phyloP scores from a whole-genome alignment of 2,329 filamentous ascomycete species.

The Clarireedia homoeocarpa region DNA sequence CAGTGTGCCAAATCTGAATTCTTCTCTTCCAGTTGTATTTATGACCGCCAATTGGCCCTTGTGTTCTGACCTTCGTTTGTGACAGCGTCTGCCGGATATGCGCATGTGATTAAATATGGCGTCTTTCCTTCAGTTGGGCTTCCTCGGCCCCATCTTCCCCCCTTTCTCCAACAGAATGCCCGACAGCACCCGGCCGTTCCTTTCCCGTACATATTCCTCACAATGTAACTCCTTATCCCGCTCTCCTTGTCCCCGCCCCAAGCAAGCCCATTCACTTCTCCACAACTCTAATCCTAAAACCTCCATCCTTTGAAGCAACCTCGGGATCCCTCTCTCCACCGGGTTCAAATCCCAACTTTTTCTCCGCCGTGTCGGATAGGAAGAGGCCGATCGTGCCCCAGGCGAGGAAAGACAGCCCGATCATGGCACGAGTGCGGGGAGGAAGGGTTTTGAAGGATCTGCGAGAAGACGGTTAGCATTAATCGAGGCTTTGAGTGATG shows the following conservation, averaged over 20 bases:
- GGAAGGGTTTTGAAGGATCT: constrained; percentile 58
- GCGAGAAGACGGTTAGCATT: neutral
- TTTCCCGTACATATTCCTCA: neutral
- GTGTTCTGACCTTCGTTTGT: no score
- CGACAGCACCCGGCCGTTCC: no score
- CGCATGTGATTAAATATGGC: no score
- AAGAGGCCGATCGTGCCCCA: constrained; percentile 72
- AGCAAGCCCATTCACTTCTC: constrained; percentile 47
- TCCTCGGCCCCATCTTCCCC: no score
- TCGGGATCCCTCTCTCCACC: constrained; percentile 44
- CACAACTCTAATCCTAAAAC: constrained; percentile 58
- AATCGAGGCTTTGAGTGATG: neutral
- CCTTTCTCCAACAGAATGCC: no score
- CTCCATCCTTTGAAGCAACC: constrained; percentile 52
- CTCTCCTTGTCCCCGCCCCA: constrained; percentile 35
- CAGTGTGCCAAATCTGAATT: no score
- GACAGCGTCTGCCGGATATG: no score
- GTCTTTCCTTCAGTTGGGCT: no score
- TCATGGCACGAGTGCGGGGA: constrained; percentile 58
- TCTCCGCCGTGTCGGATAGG: constrained; percentile 63
- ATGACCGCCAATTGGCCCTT: no score
- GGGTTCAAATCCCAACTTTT: constrained; percentile 63
- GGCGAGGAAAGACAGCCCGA: constrained; percentile 67
- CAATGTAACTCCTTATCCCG: neutral
- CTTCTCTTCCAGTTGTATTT: no score